Base-by-base conservation (phyloP, 805 yeast species). In the Clavispora asparagi region DNA sequence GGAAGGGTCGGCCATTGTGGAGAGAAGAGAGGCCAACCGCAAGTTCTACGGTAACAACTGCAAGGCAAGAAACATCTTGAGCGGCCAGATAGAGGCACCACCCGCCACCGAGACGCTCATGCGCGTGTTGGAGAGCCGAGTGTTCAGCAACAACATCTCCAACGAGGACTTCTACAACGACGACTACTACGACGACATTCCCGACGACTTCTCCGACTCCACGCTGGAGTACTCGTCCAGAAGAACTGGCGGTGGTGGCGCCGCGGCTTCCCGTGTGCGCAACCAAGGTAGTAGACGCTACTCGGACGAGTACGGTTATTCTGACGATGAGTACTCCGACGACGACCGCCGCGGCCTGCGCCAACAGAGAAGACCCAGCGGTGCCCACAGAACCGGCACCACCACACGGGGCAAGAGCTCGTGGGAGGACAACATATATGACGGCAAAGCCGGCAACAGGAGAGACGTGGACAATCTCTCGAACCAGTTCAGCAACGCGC, bases 1-100 rank as follows among this genome's bases (percentile, higher is more conserved):
- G 43, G 99, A 92, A 70, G 99, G 99, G 28, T 90, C 97, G 1
- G 96, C 92, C 13, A 81, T 94, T 48, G 76, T 94, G n/a, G 99
- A 94, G 68, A 85, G 99, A 72, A 81, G 98, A 68, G 98, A 94
- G 59, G 96, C 98, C 26, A 92, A 92, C 67, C 77, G 96, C 60
- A 92, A 92, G 68, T 92, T 92, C 62, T 92, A 92, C 62, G 98
- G 99, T 33, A 77, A 76, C 56, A 81, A 78, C 54, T 86, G 96
- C 64, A 90, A 94, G 49, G 95, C 97, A n/a, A 81, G 87, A 64
- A 76, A 76, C 61, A 87, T 92, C 59, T 74, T 92, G 44, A 70
- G 84, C 7, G 99, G 99, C 35, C 78, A 85, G 54, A 87, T 92
- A n/a, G 92, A 89, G 41, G 80, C 96, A 3, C 98, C 98, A 2